Conservation (phyloP, 441 rosid genomes). For the Dalechampia spathulata region DNA sequence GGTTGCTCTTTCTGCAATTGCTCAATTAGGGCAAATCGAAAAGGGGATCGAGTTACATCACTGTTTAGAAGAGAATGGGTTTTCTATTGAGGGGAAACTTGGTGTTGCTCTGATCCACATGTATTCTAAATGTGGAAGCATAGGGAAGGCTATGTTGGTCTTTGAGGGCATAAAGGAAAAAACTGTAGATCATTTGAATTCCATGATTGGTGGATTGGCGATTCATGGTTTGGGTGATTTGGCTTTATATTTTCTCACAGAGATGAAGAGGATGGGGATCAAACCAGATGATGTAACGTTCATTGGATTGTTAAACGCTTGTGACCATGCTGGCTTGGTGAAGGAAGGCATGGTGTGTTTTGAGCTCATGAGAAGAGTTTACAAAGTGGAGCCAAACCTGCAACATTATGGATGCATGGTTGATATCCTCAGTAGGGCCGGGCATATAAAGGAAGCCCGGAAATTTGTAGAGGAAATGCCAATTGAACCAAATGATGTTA, state of each 20-base stretch:
- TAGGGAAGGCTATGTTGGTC: slow-evolving; percentile 36
- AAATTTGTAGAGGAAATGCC: slow-evolving; percentile 47
- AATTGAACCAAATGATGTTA: slow-evolving; percentile 49
- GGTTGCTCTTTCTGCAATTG: slow-evolving; percentile 33
- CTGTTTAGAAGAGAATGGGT: slow-evolving; percentile 17
- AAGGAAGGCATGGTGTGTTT: slow-evolving; percentile 55
- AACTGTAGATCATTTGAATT: slow-evolving; percentile 61
- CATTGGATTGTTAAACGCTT: slow-evolving; percentile 51
- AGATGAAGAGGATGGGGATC: slow-evolving; percentile 37
- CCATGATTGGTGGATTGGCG: slow-evolving; percentile 66
- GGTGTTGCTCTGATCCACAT: slow-evolving; percentile 57
- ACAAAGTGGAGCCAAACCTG: slow-evolving; percentile 39
- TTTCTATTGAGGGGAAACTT: slow-evolving; percentile 36
- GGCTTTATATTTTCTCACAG: slow-evolving; percentile 38
- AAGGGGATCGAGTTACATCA: slow-evolving; percentile 35
- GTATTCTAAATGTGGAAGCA: slow-evolving; percentile 62
- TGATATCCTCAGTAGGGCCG: slow-evolving; percentile 48
- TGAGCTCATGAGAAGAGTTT: slow-evolving; percentile 39
- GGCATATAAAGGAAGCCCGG: slow-evolving; percentile 46
- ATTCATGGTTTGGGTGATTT: slow-evolving; percentile 48
- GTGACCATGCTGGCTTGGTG: slow-evolving; percentile 57
- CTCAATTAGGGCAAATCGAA: slow-evolving; percentile 28
- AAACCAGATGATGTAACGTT: slow-evolving; percentile 56
- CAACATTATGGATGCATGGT: slow-evolving; percentile 64
- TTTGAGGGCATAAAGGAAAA: slow-evolving; percentile 42